Evolutionary conservation across 2,329 filamentous ascomycete genomes (phyloP).

Genomic region (Aspergillus alliaceus): DNA sequence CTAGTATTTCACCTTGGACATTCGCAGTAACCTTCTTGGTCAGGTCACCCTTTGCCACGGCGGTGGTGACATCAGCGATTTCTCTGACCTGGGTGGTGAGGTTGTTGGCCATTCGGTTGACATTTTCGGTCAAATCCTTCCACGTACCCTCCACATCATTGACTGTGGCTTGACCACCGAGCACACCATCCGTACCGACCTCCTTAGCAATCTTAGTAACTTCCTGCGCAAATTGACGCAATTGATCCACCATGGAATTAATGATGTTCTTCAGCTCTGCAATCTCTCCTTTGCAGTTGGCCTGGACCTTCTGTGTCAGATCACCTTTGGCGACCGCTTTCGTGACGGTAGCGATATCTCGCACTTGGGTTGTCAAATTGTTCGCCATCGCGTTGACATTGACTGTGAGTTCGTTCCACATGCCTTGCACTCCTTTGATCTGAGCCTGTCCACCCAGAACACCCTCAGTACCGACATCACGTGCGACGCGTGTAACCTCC

Average conservation of each 20-base stretch:
- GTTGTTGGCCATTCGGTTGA: slow-evolving; percentile 99
- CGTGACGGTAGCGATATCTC: slow-evolving; percentile 84
- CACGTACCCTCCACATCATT: slow-evolving; percentile 97
- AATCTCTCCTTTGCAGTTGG: slow-evolving; percentile 88
- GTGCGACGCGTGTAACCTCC: slow-evolving; percentile 78
- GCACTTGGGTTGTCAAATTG: slow-evolving; percentile 82
- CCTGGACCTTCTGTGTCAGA: slow-evolving; percentile 93
- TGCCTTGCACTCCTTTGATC: slow-evolving; percentile 80
- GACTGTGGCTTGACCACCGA: slow-evolving; percentile 92
- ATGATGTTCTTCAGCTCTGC: slow-evolving; percentile 95
- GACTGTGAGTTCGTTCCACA: slow-evolving; percentile 85
- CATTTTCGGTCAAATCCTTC: slow-evolving; percentile 91
- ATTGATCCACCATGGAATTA: slow-evolving; percentile 98
- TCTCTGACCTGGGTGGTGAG: slow-evolving; percentile 96
- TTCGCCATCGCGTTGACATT: slow-evolving; percentile 89
- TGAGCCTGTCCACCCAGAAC: slow-evolving; percentile 80
- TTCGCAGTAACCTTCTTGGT: slow-evolving; percentile 95
- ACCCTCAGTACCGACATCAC: slow-evolving; percentile 82
- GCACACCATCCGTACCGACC: slow-evolving; percentile 90
- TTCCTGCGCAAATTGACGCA: slow-evolving; percentile 94
- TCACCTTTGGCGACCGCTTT: slow-evolving; percentile 77
- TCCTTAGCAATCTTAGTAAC: slow-evolving; percentile 95
- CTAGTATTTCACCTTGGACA: slow-evolving; percentile 88
- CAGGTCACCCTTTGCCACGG: slow-evolving; percentile 89
- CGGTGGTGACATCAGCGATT: slow-evolving; percentile 94